These are phyloP conservation scores for Dendrothele bispora DNA, from an alignment of 768 basidiomycete species.

Conservation along the genomic window DNA sequence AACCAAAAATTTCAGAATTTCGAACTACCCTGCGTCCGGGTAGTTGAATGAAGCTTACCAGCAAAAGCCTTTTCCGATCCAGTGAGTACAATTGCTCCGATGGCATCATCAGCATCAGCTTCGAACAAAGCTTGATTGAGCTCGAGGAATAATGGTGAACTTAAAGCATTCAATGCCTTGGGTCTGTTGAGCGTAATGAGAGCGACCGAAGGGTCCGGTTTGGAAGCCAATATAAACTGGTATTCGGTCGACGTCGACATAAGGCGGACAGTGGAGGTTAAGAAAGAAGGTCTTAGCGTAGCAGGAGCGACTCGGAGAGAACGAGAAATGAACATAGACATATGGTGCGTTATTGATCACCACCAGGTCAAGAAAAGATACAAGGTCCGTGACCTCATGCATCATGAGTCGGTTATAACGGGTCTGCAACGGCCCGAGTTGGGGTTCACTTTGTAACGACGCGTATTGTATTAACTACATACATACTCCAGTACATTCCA, in stretches of 20 bases:
- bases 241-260: conserved; percentile 55
- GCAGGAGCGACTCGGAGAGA: conserved; percentile 5
- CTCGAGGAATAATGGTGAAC: conserved; percentile 75
- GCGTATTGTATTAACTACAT: no score
- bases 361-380: not conserved
- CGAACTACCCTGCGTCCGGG: not conserved
- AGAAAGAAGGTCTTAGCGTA: conserved; percentile 1
- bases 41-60: conserved; percentile 48
- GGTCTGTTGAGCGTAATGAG: conserved; percentile 89
- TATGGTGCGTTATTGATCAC: not conserved
- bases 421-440: not conserved
- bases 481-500: conserved; percentile 10
- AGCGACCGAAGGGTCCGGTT: conserved; percentile 66
- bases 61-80: conserved; percentile 94
- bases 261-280: conserved; percentile 27
- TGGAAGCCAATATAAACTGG: conserved; percentile 67
- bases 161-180: conserved; percentile 88
- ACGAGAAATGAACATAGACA: conserved; percentile 1
- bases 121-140: conserved; percentile 75
- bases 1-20: no score
- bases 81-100: conserved; percentile 89
- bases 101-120: conserved; percentile 65
- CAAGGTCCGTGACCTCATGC: not conserved
- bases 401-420: not conserved
- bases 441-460: no score